These are phyloP conservation scores for Trichoderma pleuroti DNA, from an alignment of 2,329 filamentous ascomycete genomes.

Conservation along the genomic window DNA sequence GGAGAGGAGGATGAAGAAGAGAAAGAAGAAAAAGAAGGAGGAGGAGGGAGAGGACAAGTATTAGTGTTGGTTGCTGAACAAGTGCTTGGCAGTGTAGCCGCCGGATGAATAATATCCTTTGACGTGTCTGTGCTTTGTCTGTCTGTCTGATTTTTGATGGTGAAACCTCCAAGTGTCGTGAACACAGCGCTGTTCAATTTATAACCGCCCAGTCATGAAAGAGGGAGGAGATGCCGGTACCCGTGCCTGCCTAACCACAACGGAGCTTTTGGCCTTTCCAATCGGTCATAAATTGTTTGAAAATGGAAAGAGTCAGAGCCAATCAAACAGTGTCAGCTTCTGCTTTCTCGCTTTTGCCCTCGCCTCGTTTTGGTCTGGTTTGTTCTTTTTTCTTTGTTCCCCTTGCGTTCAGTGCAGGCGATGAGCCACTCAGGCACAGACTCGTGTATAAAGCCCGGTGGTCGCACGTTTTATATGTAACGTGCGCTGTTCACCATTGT, in stretches of 20 bases:
- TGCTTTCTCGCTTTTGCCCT: background rate
- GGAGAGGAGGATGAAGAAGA: background rate
- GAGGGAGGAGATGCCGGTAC: slow-evolving; percentile 29
- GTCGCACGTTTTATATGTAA: background rate
- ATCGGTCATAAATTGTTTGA: background rate
- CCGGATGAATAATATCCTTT: background rate
- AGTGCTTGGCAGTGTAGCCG: background rate
- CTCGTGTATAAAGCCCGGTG: background rate
- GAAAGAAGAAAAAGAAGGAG: background rate
- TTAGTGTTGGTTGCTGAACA: background rate
- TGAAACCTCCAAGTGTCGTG: background rate
- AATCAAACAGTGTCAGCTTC: background rate
- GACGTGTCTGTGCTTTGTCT: background rate
- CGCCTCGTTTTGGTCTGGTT: background rate
- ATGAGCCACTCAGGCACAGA: background rate
- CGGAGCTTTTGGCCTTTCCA: background rate
- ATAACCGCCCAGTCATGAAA: background rate
- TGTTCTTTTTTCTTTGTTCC: background rate
- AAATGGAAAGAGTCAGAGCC: background rate
- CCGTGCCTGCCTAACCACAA: background rate
- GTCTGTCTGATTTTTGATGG: background rate
- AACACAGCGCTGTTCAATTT: background rate
- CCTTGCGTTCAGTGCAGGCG: background rate
- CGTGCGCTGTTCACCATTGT: background rate
- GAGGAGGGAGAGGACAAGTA: background rate